Base-by-base conservation (phyloP, 1,284 basidiomycete genomes). In the Athelia sp. region DNA sequence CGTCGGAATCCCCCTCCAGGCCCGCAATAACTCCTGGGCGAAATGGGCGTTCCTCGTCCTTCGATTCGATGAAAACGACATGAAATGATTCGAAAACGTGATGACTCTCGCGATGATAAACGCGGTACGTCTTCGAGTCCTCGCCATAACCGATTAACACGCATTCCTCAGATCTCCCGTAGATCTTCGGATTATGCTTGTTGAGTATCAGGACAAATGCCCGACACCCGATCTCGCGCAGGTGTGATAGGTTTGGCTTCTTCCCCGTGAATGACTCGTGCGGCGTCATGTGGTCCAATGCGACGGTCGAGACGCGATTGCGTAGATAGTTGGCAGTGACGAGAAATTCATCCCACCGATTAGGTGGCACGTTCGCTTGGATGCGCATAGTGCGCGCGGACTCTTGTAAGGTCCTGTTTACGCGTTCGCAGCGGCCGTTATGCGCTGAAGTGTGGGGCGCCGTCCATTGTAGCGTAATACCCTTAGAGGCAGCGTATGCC, bases 111-210 rank as follows among this genome's bases (percentile, higher is more conserved):
- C 46, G 46, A 26, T 68, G 52, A 38, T 63, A 68, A 46, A 60
- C 64, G 10, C 62, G 40, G 46, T 69, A 70, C 0, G 66, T 54
- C 52, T 70, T 70, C 0, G 65, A 63, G 15, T 60, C 50, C 0
- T 48, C 31, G 1, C 54, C 57, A 43, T 72, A 71, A 0, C 68
- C 66, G 17, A 71, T 61, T 1, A 72, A 60, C 1, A 65, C 51
- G 32, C 65, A 67, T 47, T 67, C 62, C 3, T 60, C 29, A 1
- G 64, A 67, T 0, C 59, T 55, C 0, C 56, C 57, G 19, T 54
- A 59, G 21, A 68, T 53, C 46, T 70, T 71, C 0, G 66, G 46
- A 51, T 67, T 50, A 59, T 54, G 45, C 44, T 19, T 17, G 9
- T 51, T 56, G 6, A 8, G 36, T 11, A 52, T 51, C 3, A 56